Percentiles rank a stretch among this genome's conserved stretches.
Evolutionary conservation across 768 basidiomycete genomes (phyloP).

Genomic region (Boletus pseudopeckii): DNA sequence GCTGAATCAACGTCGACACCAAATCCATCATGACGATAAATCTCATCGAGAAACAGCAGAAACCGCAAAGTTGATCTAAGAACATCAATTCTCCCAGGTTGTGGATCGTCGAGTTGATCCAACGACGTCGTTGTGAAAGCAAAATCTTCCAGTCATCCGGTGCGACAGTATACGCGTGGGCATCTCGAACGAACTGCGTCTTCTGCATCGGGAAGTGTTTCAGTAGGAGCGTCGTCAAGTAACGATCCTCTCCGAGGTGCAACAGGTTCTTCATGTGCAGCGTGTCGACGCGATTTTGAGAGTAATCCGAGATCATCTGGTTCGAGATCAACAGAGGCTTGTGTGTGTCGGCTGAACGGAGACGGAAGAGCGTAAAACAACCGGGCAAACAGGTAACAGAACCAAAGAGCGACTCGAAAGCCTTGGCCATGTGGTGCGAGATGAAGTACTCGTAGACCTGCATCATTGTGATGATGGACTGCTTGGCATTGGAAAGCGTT

Average conservation of each 20-base stretch:
- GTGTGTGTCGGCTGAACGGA: slow-evolving; percentile 91
- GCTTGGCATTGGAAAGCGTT: slow-evolving; percentile 85
- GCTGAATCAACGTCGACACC: slow-evolving; percentile 79
- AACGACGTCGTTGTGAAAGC: slow-evolving; percentile 94
- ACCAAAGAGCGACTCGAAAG: slow-evolving; percentile 94
- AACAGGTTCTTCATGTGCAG: slow-evolving; percentile 98
- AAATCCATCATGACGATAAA: slow-evolving; percentile 98
- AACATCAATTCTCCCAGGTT: slow-evolving; percentile 93
- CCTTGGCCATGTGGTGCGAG: slow-evolving; percentile 98
- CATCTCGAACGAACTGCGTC: slow-evolving; percentile 93
- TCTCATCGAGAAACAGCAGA: slow-evolving; percentile 99
- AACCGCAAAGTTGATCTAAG: slow-evolving; percentile 88
- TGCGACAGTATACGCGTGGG: slow-evolving; percentile 91
- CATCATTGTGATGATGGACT: slow-evolving; percentile 96
- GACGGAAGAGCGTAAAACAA: slow-evolving; percentile 96
- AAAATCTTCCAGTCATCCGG: slow-evolving; percentile 95
- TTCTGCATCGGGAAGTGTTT: slow-evolving; percentile 95
- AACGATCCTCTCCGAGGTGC: slow-evolving; percentile 98
- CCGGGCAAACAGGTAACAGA: slow-evolving; percentile 98
- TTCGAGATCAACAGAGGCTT: slow-evolving; percentile 93
- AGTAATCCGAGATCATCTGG: slow-evolving; percentile 87
- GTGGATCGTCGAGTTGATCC: slow-evolving; percentile 99
- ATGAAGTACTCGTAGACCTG: slow-evolving; percentile 99
- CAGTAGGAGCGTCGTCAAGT: slow-evolving; percentile 90
- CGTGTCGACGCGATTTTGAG: slow-evolving; percentile 94